A percentile compares a stretch with the other conserved stretches of the same genome.
Conservation (phyloP, 2,329 filamentous ascomycete species). For the Aspergillus brunneoviolaceus region DNA sequence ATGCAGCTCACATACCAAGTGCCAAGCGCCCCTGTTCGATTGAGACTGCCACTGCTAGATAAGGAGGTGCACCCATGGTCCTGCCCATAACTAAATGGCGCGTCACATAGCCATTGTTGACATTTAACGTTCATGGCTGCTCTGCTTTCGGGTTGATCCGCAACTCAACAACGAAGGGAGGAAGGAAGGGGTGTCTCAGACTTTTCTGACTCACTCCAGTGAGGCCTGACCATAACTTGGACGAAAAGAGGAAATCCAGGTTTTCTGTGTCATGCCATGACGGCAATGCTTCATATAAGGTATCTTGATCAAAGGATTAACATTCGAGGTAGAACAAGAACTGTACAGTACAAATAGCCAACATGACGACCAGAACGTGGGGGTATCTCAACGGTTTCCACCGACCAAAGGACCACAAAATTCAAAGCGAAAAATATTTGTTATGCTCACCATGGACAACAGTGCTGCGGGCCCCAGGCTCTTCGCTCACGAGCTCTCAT, state of each 20-base stretch:
- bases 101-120: not conserved
- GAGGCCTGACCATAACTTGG: not conserved
- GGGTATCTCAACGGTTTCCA: constrained; percentile 2
- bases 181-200: not conserved
- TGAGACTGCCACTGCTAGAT: not conserved
- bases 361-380: not conserved
- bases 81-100: not conserved
- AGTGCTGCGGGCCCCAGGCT: too few species aligned
- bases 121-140: not conserved
- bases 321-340: not conserved
- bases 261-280: not conserved
- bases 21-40: not conserved
- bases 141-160: not conserved
- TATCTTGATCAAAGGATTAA: not conserved
- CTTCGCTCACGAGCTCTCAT: too few species aligned
- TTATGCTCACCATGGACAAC: too few species aligned
- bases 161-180: not conserved
- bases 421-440: not conserved
- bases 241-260: not conserved
- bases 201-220: too few species aligned
- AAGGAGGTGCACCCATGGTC: not conserved
- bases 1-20: constrained; percentile 1
- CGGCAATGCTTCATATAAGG: not conserved
- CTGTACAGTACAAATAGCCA: not conserved
- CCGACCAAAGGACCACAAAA: not conserved